phyloP scores from a whole-genome alignment of 1,284 basidiomycete species.

The Laetiporus sulphureus region DNA sequence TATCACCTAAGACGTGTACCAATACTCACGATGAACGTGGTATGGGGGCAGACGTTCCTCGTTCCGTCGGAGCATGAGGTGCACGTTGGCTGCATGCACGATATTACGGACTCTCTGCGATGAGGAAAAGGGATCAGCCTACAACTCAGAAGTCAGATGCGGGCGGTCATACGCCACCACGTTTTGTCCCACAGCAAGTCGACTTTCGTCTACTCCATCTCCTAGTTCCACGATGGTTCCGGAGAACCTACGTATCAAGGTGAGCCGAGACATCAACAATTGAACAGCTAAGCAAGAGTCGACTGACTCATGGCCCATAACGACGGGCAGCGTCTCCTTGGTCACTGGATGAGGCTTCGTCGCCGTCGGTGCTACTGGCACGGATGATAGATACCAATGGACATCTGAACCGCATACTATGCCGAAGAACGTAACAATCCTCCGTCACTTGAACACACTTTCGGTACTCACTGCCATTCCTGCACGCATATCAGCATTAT shows the following conservation, averaged over 20 bases:
- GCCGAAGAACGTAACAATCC: background rate
- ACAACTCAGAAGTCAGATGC: background rate
- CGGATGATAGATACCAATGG: slow-evolving; percentile 19
- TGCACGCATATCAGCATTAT: slow-evolving; percentile 4
- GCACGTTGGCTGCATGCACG: slow-evolving; percentile 18
- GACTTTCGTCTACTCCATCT: slow-evolving; percentile 16
- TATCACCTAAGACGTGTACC: no score
- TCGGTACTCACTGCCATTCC: slow-evolving; percentile 14
- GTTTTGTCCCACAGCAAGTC: slow-evolving; percentile 21
- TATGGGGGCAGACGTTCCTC: slow-evolving; percentile 19
- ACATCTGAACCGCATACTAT: slow-evolving; percentile 23
- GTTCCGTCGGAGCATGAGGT: slow-evolving; percentile 9
- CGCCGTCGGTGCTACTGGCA: slow-evolving; percentile 14
- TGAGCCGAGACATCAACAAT: background rate
- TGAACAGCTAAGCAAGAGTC: background rate
- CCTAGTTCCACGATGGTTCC: slow-evolving; percentile 26
- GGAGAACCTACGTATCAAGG: slow-evolving; percentile 19
- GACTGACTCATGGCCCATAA: slow-evolving; percentile 28
- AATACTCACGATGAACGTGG: slow-evolving; percentile 20
- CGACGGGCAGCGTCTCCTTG: slow-evolving; percentile 22
- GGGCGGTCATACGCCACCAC: slow-evolving; percentile 22
- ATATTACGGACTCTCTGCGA: slow-evolving; percentile 23
- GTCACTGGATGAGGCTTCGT: slow-evolving; percentile 22
- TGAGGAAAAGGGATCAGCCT: background rate
- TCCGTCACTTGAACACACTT: background rate